Evolutionary conservation across 495 filamentous ascomycete genomes (phyloP).

Genomic region (Aspergillus homomorphus): DNA sequence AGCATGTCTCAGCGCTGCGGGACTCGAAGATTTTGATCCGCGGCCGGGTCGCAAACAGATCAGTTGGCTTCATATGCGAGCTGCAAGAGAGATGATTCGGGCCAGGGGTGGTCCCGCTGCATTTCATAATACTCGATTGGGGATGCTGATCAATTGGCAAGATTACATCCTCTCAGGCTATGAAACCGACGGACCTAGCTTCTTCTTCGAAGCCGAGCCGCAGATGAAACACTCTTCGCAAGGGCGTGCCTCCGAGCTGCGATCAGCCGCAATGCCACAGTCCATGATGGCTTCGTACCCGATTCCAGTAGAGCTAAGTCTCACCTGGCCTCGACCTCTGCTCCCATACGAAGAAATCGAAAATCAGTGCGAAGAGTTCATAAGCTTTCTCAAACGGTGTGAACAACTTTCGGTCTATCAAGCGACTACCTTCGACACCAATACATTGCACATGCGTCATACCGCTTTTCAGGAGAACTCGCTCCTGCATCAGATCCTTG

Average conservation of each 20-base stretch:
- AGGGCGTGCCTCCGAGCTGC: slow-evolving; percentile 1
- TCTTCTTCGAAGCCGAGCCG: slow-evolving; percentile 30
- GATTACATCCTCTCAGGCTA: slow-evolving; percentile 43
- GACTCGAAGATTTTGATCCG: slow-evolving; percentile 41
- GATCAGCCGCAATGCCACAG: background rate
- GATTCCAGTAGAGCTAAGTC: slow-evolving; percentile 9
- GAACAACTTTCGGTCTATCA: slow-evolving; percentile 36
- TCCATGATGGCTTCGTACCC: slow-evolving; percentile 21
- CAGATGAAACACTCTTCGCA: background rate
- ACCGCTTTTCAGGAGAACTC: slow-evolving; percentile 27
- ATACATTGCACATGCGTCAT: slow-evolving; percentile 21
- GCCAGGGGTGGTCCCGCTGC: slow-evolving; percentile 35
- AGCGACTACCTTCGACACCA: slow-evolving; percentile 10
- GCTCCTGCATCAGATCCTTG: slow-evolving; percentile 29
- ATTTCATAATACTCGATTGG: slow-evolving; percentile 37
- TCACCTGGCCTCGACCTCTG: background rate
- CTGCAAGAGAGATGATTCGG: slow-evolving; percentile 39
- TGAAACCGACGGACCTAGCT: slow-evolving; percentile 32
- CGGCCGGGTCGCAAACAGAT: slow-evolving; percentile 37
- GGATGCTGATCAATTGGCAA: slow-evolving; percentile 44
- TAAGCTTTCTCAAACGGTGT: slow-evolving; percentile 37
- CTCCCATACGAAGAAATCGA: slow-evolving; percentile 30
- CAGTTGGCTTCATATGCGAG: slow-evolving; percentile 40
- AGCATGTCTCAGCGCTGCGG: slow-evolving; percentile 39
- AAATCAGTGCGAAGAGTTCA: slow-evolving; percentile 37